phyloP scores from a whole-genome alignment of 2,329 filamentous ascomycete genomes.

The Cladosporium phlei region DNA sequence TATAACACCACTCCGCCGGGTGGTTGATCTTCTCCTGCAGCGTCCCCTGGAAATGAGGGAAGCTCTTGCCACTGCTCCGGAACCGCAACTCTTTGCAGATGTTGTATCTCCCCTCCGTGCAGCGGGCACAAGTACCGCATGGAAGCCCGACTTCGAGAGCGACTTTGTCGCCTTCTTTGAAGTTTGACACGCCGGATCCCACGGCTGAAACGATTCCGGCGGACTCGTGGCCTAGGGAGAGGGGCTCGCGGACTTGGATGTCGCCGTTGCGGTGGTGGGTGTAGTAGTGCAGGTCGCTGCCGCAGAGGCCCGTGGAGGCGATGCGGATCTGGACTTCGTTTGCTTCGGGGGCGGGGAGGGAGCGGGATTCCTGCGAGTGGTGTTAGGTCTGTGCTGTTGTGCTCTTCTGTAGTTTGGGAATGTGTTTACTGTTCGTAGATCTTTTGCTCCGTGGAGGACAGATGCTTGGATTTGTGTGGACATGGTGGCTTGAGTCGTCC shows the following conservation, averaged over 20 bases:
- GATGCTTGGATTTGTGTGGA: slow-evolving; percentile 41
- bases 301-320: slow-evolving; percentile 64
- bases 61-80: slow-evolving; percentile 55
- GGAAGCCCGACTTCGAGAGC: slow-evolving; percentile 90
- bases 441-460: slow-evolving; percentile 59
- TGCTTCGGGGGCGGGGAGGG: slow-evolving; percentile 42
- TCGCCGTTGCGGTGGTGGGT: slow-evolving; percentile 79
- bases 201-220: slow-evolving; percentile 71
- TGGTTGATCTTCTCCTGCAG: slow-evolving; percentile 60
- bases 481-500: neutral
- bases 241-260: slow-evolving; percentile 75
- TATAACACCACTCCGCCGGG: slow-evolving; percentile 56
- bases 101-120: slow-evolving; percentile 55
- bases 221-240: slow-evolving; percentile 75
- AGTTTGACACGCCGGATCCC: slow-evolving; percentile 48
- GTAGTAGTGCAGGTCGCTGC: slow-evolving; percentile 79
- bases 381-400: neutral
- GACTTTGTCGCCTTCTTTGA: slow-evolving; percentile 73
- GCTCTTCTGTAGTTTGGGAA: too few species aligned
- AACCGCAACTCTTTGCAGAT: slow-evolving; percentile 58
- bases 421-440: slow-evolving; percentile 52
- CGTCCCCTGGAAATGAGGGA: slow-evolving; percentile 61
- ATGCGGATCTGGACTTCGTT: slow-evolving; percentile 61
- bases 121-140: slow-evolving; percentile 61
- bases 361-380: slow-evolving; percentile 48